These are phyloP conservation scores for Lentinus brumalis DNA, from an alignment of 768 basidiomycete genomes.

Conservation along the genomic window DNA sequence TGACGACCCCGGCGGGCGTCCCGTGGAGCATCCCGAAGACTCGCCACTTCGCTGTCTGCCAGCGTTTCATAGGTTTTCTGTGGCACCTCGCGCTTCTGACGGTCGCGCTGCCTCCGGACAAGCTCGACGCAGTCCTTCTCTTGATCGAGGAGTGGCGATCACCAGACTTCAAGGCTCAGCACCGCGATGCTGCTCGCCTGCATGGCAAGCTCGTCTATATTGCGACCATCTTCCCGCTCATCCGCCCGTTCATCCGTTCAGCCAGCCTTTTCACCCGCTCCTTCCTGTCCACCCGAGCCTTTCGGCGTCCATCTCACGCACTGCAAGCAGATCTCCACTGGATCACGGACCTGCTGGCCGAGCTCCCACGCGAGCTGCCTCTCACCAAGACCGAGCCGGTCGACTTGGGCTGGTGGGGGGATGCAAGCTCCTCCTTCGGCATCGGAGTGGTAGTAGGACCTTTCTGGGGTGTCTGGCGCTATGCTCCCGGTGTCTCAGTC, in stretches of 20 bases:
- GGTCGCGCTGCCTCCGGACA: conserved; percentile 31
- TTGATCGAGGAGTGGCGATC: conserved; percentile 23
- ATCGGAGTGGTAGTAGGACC: conserved; percentile 34
- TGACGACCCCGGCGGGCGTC: conserved; percentile 30
- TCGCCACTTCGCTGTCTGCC: conserved; percentile 18
- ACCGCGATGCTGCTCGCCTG: conserved; percentile 26
- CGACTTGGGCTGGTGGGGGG: conserved; percentile 39
- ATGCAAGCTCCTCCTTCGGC: conserved; percentile 39
- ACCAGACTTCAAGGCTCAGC: no score
- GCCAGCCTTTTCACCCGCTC: conserved; percentile 21
- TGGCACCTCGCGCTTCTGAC: conserved; percentile 34
- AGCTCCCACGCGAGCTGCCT: conserved; percentile 25
- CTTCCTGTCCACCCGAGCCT: conserved; percentile 25
- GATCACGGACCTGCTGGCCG: conserved; percentile 18
- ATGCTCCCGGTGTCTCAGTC: conserved; percentile 31
- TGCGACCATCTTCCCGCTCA: conserved; percentile 30
- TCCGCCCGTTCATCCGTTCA: conserved; percentile 30
- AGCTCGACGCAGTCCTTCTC: conserved; percentile 17
- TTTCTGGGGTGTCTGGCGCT: conserved; percentile 35
- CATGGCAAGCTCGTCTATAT: conserved; percentile 38
- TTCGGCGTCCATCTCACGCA: conserved; percentile 9
- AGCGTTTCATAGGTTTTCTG: conserved; percentile 37
- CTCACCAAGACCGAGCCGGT: conserved; percentile 11
- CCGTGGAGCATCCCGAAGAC: conserved; percentile 38
- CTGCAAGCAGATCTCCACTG: conserved; percentile 26